phyloP scores from a whole-genome alignment of 495 filamentous ascomycete species.

The Staphylotrichum longicolle region DNA sequence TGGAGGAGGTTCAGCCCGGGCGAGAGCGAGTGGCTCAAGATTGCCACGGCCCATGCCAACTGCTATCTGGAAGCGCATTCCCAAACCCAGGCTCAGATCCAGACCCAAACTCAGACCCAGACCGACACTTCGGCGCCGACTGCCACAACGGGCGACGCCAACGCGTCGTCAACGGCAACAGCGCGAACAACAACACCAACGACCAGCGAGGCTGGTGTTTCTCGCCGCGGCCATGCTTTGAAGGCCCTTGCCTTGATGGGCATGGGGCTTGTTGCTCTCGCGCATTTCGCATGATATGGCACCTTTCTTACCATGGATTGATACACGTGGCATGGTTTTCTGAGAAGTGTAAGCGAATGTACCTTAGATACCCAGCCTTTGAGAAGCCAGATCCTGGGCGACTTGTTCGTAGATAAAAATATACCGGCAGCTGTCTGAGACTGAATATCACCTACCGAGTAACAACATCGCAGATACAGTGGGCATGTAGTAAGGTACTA shows the following conservation, averaged over 20 bases:
- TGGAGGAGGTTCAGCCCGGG: neutral
- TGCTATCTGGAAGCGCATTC: constrained; percentile 1
- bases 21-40: neutral
- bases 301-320: too few species aligned
- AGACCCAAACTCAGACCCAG: neutral
- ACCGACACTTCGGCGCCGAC: neutral
- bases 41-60: neutral
- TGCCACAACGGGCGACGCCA: neutral
- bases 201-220: constrained; percentile 1
- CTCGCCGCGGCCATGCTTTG: neutral
- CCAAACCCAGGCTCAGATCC: too few species aligned
- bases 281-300: neutral
- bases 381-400: too few species aligned
- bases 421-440: too few species aligned
- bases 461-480: too few species aligned
- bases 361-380: too few species aligned
- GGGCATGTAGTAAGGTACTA: too few species aligned
- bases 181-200: neutral
- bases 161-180: neutral
- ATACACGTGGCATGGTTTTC: too few species aligned
- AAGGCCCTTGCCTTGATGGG: neutral
- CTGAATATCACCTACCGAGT: too few species aligned
- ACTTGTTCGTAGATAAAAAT: too few species aligned
- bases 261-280: neutral
- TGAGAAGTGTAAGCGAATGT: too few species aligned